These are phyloP conservation scores for Striga hermonthica DNA, from an alignment of 305 asterid species.

Conservation along the genomic window DNA sequence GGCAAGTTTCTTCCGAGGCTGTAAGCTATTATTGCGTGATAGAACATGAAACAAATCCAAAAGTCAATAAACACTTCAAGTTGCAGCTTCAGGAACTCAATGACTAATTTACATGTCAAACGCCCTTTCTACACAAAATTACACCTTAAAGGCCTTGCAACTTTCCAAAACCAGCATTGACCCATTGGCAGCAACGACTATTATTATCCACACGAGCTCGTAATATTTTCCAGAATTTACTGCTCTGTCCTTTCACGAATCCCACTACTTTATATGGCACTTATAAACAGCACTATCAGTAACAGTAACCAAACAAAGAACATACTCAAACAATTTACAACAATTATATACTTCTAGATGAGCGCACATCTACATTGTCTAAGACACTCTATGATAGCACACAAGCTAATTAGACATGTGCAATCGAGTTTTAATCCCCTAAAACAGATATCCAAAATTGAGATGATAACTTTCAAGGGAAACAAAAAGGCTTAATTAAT, in stretches of 20 bases:
- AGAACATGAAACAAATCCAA: constrained; percentile 26
- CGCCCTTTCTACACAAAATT: constrained; percentile 26
- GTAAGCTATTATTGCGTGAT: constrained; percentile 23
- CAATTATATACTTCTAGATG: constrained; percentile 24
- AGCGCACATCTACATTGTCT: not conserved
- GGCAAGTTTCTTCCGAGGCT: constrained; percentile 17
- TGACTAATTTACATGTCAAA: constrained; percentile 23
- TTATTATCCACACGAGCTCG: constrained; percentile 22
- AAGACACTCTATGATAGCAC: constrained; percentile 18
- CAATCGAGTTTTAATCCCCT: constrained; percentile 3
- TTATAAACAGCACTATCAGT: not conserved
- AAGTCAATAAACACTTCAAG: constrained; percentile 16
- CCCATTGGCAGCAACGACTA: constrained; percentile 9
- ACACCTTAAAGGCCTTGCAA: constrained; percentile 21
- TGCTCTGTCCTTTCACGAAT: constrained; percentile 26
- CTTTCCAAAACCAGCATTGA: constrained; percentile 14
- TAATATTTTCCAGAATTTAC: constrained; percentile 10
- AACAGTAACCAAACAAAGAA: constrained; percentile 18
- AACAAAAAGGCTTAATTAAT: constrained; percentile 21
- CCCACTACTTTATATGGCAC: constrained; percentile 10
- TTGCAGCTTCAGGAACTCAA: constrained; percentile 25
- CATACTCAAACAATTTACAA: constrained; percentile 25
- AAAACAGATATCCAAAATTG: constrained; percentile 4
- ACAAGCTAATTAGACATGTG: constrained; percentile 17
- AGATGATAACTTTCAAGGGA: constrained; percentile 20